Base-by-base conservation (phyloP, 1,284 basidiomycete genomes). In the Melampsora americana region DNA sequence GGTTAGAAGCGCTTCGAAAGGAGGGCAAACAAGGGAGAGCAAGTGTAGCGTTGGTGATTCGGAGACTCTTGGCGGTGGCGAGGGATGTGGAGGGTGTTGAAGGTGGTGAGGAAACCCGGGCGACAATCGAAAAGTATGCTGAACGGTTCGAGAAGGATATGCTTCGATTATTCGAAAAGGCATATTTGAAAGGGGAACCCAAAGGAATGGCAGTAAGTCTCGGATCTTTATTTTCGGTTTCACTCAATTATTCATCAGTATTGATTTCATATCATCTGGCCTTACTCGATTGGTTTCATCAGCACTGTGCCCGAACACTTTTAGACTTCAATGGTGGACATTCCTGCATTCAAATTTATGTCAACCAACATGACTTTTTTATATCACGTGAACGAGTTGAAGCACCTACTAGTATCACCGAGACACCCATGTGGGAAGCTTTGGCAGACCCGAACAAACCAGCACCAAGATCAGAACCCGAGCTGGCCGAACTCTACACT, bases 331-430 rank as follows among this genome's bases (percentile, higher is more conserved):
- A 99, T 80, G 96, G 96, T 3, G 96, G 96, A 12, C 87, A 90
- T 50, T 95, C 93, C 5, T 99, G 95, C 82, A 92, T 99, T 5
- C 95, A 98, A 83, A 93, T 99, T 39, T 99, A 99, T 82, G 96
- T 99, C 78, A 99, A 99, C 81, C 96, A 99, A 83, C 96, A 99
- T 82, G 96, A 99, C 83, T 98, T 98, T 85, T 98, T 98, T 86
- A 96, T 97, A 82, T 85, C 85, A n/a, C 85, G 85, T 78, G 95
- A 96, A 81, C 88, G 90, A 73, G 82, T 86, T 12, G 78, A 84
- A 46, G 85, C 85, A 50, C 82, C 83, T 26, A 83, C 83, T 5
- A 77, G 79, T 23, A 75, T 78, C 56, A n/a, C 66, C 46, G 67
- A 14, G 18, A 48, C 64, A 6, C 44, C 20, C 79, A 93, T 93